Conservation (phyloP, 2,329 filamentous ascomycete species). For the Dryadomyces quercus-mongolicae region DNA sequence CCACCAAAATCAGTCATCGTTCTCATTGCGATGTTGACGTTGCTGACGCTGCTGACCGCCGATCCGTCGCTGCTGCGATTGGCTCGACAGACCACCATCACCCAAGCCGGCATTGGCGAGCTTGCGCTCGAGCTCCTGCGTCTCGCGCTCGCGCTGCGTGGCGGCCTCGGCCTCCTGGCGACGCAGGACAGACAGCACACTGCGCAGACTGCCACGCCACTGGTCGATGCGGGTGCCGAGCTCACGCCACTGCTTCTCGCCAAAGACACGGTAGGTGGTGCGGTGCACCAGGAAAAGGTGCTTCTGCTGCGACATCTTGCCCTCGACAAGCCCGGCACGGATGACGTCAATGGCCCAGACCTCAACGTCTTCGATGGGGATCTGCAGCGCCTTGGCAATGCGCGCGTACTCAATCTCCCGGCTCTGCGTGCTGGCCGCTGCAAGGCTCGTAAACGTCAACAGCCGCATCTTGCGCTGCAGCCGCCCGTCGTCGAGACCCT, state of each 20-base stretch:
- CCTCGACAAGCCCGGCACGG: constrained; percentile 87
- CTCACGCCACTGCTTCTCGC: constrained; percentile 96
- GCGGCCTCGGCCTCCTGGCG: constrained; percentile 71
- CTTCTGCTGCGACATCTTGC: constrained; percentile 87
- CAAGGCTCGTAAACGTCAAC: constrained; percentile 81
- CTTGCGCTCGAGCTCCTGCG: constrained; percentile 59
- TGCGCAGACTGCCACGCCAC: constrained; percentile 73
- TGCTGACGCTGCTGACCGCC: background rate
- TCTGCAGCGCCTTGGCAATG: constrained; percentile 75
- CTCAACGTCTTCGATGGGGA: constrained; percentile 77
- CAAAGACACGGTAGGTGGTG: constrained; percentile 92
- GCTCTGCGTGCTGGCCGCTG: constrained; percentile 70
- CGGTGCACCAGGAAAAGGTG: constrained; percentile 92
- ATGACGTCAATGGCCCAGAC: constrained; percentile 99
- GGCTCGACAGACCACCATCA: constrained; percentile 10
- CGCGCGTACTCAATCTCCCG: constrained; percentile 80
- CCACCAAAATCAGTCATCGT: background rate
- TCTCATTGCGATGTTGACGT: background rate
- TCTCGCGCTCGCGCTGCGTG: constrained; percentile 65
- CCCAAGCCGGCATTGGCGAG: constrained; percentile 19
- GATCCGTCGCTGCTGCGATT: background rate
- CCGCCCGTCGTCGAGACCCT: constrained; percentile 57
- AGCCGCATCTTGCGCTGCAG: constrained; percentile 94
- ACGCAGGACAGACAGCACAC: constrained; percentile 66
- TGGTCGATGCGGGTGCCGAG: constrained; percentile 81